These are phyloP conservation scores for Silene coronaria DNA, from an alignment of 179 eudicot species.

Conservation along the genomic window DNA sequence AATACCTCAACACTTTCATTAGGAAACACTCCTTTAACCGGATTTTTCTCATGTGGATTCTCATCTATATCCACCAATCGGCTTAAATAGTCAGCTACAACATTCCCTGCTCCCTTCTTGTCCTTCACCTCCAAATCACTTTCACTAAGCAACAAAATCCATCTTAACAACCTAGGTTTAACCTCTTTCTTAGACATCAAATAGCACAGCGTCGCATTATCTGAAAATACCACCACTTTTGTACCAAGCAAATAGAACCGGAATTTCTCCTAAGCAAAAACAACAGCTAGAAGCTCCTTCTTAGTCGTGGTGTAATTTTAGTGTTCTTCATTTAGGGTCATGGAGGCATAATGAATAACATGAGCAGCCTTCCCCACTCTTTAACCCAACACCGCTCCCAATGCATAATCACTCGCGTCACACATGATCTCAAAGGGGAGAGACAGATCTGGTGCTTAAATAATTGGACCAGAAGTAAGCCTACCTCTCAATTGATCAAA, in stretches of 20 bases:
- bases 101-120: no score
- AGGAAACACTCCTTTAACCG: no score
- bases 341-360: not conserved
- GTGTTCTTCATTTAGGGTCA: not conserved
- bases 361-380: not conserved
- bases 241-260: not conserved
- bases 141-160: not conserved
- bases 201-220: not conserved
- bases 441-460: no score
- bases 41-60: no score
- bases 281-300: not conserved
- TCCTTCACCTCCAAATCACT: not conserved
- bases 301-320: not conserved
- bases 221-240: not conserved
- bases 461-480: no score
- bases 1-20: no score
- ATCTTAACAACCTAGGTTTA: not conserved
- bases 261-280: not conserved
- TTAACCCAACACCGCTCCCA: no score
- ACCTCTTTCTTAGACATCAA: not conserved
- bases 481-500: no score
- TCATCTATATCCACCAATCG: no score
- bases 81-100: no score
- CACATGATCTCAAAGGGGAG: no score
- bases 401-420: no score